Evolutionary conservation across 495 filamentous ascomycete genomes (phyloP), one percentile per base, ranked within the genome.

Genomic region (Immersiella caudata): DNA sequence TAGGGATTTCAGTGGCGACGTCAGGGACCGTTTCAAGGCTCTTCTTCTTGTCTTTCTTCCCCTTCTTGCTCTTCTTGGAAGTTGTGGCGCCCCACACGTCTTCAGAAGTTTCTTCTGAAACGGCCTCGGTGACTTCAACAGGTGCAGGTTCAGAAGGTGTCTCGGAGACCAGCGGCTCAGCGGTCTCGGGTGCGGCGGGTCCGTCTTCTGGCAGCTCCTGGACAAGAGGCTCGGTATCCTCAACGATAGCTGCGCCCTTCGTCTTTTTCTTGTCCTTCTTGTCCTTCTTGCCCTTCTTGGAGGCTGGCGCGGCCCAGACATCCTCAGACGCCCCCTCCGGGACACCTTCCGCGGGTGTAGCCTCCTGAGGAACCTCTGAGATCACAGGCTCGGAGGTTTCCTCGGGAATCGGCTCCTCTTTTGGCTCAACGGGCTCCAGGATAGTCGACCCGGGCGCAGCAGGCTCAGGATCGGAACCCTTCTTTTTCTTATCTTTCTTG

Each of bases 201-300:
- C 3, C 60, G 6, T 46, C 60, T 2, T 46, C 12, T 25, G 7
- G 12, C 55, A 16, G 33, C 26, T 50, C 22, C 33, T 51, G 21
- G 21, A 24, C 22, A 49, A 25, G 35, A 3, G 26, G 57, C 7
- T 59, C 57, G 25, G 33, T 14, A 0, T 49, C 60, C 16, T 71
- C 65, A 49, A 35, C 51, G 12, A 52, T 59, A 65, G 60, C 62
- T 16, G 64, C 57, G 55, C 54, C 72, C 74, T 77, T 70, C 57
- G 75, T 71, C 71, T 78, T 75, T 65, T 76, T 73, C 29, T 76
- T 74, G 5, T 46, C 40, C 60, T 74, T 77, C 62, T n/a, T n/a
- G n/a, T n/a, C n/a, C 29, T 33, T 33, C 29, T 71, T 71, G 56
- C 68, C 70, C 27, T 46, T 65, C 40, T 71, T 71, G 21, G 26